phyloP scores from a whole-genome alignment of 2,329 filamentous ascomycete species.

The Verticillium albo-atrum region DNA sequence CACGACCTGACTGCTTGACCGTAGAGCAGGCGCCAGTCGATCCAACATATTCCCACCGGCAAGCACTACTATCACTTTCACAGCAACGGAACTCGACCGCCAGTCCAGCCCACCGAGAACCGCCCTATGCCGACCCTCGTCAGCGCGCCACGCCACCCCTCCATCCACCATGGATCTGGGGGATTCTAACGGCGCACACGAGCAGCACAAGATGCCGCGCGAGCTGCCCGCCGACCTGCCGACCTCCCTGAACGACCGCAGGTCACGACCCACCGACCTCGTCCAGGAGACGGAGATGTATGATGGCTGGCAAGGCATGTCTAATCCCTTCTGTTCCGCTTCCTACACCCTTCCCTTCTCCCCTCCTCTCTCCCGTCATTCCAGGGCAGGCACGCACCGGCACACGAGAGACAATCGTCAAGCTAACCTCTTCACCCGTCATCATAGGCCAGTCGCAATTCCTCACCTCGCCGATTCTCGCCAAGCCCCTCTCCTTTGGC shows the following conservation, averaged over 20 bases:
- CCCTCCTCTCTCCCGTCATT: not conserved
- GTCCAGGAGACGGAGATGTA: constrained; percentile 92
- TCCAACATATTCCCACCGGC: not conserved
- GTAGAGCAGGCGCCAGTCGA: not conserved
- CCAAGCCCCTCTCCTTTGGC: constrained; percentile 77
- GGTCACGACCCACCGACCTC: constrained; percentile 60
- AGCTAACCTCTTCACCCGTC: not conserved
- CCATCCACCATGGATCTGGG: constrained; percentile 55
- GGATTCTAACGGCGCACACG: constrained; percentile 38
- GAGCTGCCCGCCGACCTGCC: constrained; percentile 79
- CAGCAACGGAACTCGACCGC: not conserved
- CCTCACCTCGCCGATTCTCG: constrained; percentile 77
- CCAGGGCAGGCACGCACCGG: not conserved
- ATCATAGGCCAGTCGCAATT: constrained; percentile 86
- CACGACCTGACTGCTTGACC: not conserved
- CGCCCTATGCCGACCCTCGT: not conserved
- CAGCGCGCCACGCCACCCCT: constrained; percentile 23
- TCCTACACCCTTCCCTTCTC: not conserved
- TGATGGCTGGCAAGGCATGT: constrained; percentile 91
- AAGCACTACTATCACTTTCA: no score
- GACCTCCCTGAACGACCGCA: constrained; percentile 84
- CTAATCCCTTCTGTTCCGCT: constrained; percentile 7
- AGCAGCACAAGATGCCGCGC: constrained; percentile 40
- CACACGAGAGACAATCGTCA: not conserved
- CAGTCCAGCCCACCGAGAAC: not conserved